phyloP scores from a whole-genome alignment of 179 eudicot species.

The Drosera spatulata region DNA sequence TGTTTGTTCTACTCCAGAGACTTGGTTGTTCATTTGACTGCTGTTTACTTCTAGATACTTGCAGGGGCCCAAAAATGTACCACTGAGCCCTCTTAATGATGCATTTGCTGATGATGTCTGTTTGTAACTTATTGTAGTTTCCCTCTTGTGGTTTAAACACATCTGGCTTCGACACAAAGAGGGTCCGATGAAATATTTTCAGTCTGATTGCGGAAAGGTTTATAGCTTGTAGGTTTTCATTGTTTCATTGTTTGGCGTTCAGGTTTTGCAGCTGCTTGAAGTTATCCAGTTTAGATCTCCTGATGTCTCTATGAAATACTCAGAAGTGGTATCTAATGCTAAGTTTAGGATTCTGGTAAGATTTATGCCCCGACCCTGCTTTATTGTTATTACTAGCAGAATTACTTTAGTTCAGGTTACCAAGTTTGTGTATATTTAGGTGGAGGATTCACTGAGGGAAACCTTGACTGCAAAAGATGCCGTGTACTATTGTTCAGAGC shows the following conservation, averaged over 20 bases:
- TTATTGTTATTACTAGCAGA: constrained; percentile 1
- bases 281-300: constrained; percentile 87
- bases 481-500: constrained; percentile 84
- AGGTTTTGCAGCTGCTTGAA: constrained; percentile 89
- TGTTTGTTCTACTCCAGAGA: no score
- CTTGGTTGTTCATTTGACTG: no score
- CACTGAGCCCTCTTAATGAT: not conserved
- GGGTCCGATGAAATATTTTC: no score
- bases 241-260: constrained; percentile 2
- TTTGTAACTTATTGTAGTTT: not conserved
- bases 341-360: constrained; percentile 74
- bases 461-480: constrained; percentile 63
- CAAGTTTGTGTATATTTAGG: constrained; percentile 29
- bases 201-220: no score
- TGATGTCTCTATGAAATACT: constrained; percentile 57
- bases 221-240: no score
- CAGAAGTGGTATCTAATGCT: constrained; percentile 56
- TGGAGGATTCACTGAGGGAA: constrained; percentile 67
- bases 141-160: not conserved
- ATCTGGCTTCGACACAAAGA: no score
- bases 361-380: not conserved
- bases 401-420: not conserved
- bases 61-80: no score
- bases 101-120: not conserved
- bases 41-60: no score